Evolutionary conservation across 78 protist species (phyloP).

Genomic region (Reticulomyxa filosa): DNA sequence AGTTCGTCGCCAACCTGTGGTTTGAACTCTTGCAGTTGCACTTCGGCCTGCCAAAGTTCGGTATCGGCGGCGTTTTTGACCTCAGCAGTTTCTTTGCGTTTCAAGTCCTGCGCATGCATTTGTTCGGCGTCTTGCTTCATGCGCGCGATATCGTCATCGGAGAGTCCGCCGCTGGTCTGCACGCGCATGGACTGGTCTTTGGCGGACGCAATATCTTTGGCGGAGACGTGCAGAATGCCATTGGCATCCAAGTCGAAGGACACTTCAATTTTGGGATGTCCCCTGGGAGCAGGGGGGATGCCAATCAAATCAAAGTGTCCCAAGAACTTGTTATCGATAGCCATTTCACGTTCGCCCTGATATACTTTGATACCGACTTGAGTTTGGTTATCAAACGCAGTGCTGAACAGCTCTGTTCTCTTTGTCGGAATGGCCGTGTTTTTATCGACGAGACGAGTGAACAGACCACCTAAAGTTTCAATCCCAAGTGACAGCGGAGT

Average conservation of each 20-base stretch:
- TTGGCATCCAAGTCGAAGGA: constrained; percentile 76
- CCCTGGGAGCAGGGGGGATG: constrained; percentile 80
- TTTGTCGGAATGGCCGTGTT: constrained; percentile 86
- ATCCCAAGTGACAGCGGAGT: constrained; percentile 89
- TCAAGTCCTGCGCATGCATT: constrained; percentile 28
- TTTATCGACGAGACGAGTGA: constrained; percentile 60
- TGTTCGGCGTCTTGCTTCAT: constrained; percentile 84
- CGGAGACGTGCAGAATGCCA: constrained; percentile 74
- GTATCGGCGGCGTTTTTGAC: constrained; percentile 48
- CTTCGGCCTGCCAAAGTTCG: constrained; percentile 26
- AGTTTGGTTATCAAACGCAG: constrained; percentile 96
- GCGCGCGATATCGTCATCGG: constrained; percentile 64
- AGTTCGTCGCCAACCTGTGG: constrained; percentile 7
- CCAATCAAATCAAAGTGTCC: constrained; percentile 67
- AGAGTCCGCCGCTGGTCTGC: constrained; percentile 77
- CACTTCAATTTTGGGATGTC: constrained; percentile 81
- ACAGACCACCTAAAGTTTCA: constrained; percentile 79
- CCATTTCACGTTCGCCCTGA: constrained; percentile 97
- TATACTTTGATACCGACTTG: constrained; percentile 85
- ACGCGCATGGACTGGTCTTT: constrained; percentile 54
- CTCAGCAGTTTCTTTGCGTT: constrained; percentile 33
- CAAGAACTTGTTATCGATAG: constrained; percentile 77
- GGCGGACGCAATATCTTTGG: constrained; percentile 89
- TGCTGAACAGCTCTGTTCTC: constrained; percentile 78
- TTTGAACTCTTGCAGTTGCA: constrained; percentile 27